Conservation (phyloP, 257 asterid genomes). For the Capsicum pubescens region DNA sequence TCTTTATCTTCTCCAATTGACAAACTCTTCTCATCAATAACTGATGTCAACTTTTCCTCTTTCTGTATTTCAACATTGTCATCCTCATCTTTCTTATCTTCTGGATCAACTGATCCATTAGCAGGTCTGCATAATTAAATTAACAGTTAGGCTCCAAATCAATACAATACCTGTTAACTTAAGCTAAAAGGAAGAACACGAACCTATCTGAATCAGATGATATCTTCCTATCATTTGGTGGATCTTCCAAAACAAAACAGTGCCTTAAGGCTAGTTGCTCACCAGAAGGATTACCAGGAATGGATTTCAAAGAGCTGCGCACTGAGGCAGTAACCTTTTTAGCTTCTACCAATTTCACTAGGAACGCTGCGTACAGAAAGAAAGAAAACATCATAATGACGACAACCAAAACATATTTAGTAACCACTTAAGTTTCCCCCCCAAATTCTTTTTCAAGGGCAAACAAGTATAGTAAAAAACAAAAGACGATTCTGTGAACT, state of each 20-base stretch:
- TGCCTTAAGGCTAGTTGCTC: slow-evolving; percentile 88
- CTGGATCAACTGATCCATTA: slow-evolving; percentile 49
- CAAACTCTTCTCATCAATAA: slow-evolving; percentile 32
- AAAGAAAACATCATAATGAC: slow-evolving; percentile 17
- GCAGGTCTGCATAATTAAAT: slow-evolving; percentile 59
- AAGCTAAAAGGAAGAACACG: slow-evolving; percentile 38
- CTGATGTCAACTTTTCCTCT: slow-evolving; percentile 47
- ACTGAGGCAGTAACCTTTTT: slow-evolving; percentile 74
- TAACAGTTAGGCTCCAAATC: slow-evolving; percentile 38
- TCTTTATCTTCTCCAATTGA: slow-evolving; percentile 35
- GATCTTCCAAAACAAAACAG: slow-evolving; percentile 90
- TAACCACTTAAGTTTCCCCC: no score
- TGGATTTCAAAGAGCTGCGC: slow-evolving; percentile 67
- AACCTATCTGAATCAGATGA: slow-evolving; percentile 59
- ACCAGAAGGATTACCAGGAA: slow-evolving; percentile 61
- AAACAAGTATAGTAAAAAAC: neutral
- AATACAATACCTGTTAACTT: slow-evolving; percentile 23
- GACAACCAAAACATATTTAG: neutral
- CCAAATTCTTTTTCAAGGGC: neutral
- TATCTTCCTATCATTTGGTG: slow-evolving; percentile 60
- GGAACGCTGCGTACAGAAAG: slow-evolving; percentile 69
- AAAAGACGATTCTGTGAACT: neutral
- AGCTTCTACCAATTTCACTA: slow-evolving; percentile 87
- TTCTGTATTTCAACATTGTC: slow-evolving; percentile 48
- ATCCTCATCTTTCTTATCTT: slow-evolving; percentile 46